Evolutionary conservation across 345 rosid genomes (phyloP), one percentile per base, ranked within the genome.

Genomic region (Arabis alpina): DNA sequence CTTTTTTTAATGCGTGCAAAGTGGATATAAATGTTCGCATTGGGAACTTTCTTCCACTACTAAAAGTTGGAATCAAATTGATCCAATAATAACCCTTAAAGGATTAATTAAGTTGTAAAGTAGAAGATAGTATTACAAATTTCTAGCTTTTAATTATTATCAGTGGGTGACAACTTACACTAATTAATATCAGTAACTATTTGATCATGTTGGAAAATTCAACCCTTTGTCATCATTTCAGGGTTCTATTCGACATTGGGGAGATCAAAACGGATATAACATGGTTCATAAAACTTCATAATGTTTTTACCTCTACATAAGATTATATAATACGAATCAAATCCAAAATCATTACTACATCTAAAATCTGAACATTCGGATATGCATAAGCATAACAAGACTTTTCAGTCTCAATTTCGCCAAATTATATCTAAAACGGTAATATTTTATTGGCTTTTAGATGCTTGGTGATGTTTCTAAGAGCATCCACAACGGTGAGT

Each of bases 31-130:
- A 14, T 48, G 10, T 58, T 50, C 2, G 25, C 53, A 60, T 11
- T 40, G 36, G 28, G 3, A 60, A 60, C 43, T 28, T 40, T 50
- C 12, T 50, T 30, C 61, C 75, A 70, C 68, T 70, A 70, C 44
- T 8, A 61, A 61, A 61, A 61, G 75, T 70, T 70, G 44, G 45
- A 61, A 71, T 41, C 61, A 24, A 61, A 42, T 51, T 30, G 61
- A 28, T 51, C 28, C 44, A 51, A 1, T 8, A 28, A 8, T 30
- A 41, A 42, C 34, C 45, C 42, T 8, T 49, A 28, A 11, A 10
- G 9, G 65, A 41, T 59, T 25, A 41, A 15, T 12, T 15, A 49
- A 39, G 9, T 16, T 49, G 28, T 25, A 28, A 40, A 50, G 58
- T 41, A 41, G 7, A 43, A 70, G 19, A 41, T 14, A 19, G 23